Evolutionary conservation across 2,329 filamentous ascomycete genomes (phyloP).

Genomic region (Epichloe sp.): DNA sequence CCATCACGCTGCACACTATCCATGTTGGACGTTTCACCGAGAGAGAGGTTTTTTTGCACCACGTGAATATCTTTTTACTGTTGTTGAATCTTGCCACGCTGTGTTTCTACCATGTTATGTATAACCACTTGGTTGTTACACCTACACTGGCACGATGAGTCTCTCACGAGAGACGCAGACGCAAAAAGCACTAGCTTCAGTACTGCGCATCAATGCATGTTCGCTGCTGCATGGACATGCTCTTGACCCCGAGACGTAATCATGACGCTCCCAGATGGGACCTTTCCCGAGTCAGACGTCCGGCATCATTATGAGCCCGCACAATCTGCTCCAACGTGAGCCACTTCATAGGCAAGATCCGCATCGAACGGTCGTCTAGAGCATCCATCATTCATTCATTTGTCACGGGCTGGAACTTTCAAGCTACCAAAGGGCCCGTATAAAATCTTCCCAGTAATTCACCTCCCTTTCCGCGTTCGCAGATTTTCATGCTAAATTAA

Average conservation of each 20-base stretch:
- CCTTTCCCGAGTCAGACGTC: not conserved
- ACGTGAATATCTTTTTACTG: slow-evolving; percentile 1
- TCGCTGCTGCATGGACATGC: slow-evolving; percentile 2
- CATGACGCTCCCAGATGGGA: slow-evolving; percentile 4
- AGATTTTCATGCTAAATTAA: slow-evolving; percentile 23
- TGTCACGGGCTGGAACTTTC: slow-evolving; percentile 47
- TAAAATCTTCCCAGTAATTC: slow-evolving; percentile 11
- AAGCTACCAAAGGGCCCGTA: slow-evolving; percentile 47
- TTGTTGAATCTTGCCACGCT: slow-evolving; percentile 9
- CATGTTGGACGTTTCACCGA: not conserved
- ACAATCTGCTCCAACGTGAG: slow-evolving; percentile 9
- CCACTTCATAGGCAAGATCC: slow-evolving; percentile 4
- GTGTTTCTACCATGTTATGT: slow-evolving; percentile 6
- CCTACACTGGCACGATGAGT: slow-evolving; percentile 8
- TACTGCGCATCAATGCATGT: not conserved
- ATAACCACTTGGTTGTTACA: slow-evolving; percentile 17
- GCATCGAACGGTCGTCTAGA: slow-evolving; percentile 10
- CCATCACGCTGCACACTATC: not conserved
- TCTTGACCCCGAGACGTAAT: slow-evolving; percentile 4
- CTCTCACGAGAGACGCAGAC: slow-evolving; percentile 7
- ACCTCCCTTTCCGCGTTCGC: slow-evolving; percentile 13
- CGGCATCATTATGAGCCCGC: slow-evolving; percentile 5
- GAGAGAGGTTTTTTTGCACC: not conserved
- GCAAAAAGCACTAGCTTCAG: slow-evolving; percentile 14
- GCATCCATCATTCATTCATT: slow-evolving; percentile 10